Evolutionary conservation across 23 red algal species (phyloP), one percentile per base, ranked within the genome.

Genomic region (Gracilaria vermiculophylla): DNA sequence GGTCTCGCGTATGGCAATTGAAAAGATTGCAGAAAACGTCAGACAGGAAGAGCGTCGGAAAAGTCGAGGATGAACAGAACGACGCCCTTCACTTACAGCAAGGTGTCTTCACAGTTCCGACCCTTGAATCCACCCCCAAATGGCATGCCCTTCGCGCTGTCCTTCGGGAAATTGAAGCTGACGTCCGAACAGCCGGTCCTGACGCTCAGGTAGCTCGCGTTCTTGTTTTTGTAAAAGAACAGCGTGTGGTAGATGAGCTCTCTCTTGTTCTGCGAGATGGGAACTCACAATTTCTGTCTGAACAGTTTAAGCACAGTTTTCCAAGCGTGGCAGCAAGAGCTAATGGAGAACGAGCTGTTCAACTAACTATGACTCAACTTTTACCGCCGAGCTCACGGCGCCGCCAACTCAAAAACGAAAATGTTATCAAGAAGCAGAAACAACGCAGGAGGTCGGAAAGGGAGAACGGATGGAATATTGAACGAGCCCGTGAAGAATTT

Each of bases 311-410:
- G 20, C 23, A 36, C 9, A 72, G 39, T 23, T 81, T 91, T 55
- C 87, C 87, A 56, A 54, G 21, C 39, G 76, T 81, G 21, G 73
- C 87, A 36, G 45, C 36, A 69, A 53, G 76, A 41, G 60, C 75
- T 17, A 81, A 45, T 45, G 58, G 65, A 21, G 87, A 69, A 65
- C 50, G 87, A 34, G 36, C 53, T 53, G 45, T 48, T 3, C 87
- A 91, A 37, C 57, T 80, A 60, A 91, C 87, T 14, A 91, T 91
- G 74, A 80, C 87, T n/a, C 75, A 91, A 44, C 56, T 84, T 45
- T 1, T 91, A 1, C 21, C 64, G 53, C 53, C 11, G 16, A 42
- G 32, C 35, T 25, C 29, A 13, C 34, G 56, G 28, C 28, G 36
- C 2, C 31, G 56, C 39, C 15, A 2, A 16, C 25, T 24, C 35